phyloP scores from a whole-genome alignment of 1,284 basidiomycete genomes.

The Ceratobasidium sp. region DNA sequence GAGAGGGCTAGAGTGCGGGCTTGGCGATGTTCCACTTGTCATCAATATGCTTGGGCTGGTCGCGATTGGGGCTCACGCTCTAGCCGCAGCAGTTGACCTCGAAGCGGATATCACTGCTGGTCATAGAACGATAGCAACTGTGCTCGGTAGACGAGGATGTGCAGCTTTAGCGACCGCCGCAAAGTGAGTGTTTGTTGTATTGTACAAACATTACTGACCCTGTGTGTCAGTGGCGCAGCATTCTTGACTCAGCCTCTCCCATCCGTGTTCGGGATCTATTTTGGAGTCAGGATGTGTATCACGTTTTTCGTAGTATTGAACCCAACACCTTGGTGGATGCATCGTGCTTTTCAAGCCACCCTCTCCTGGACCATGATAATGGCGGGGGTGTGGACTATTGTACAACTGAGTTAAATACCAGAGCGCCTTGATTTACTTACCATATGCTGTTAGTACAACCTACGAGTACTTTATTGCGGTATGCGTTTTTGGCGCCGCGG shows the following conservation, averaged over 20 bases:
- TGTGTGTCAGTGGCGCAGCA: slow-evolving; percentile 1
- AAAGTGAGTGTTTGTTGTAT: slow-evolving; percentile 50
- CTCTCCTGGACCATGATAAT: slow-evolving; percentile 44
- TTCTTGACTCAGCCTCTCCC: background rate
- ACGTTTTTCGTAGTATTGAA: slow-evolving; percentile 10
- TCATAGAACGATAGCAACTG: slow-evolving; percentile 52
- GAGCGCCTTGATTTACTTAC: no score
- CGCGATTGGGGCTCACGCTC: slow-evolving; percentile 51
- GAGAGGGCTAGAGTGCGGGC: slow-evolving; percentile 18
- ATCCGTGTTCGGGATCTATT: slow-evolving; percentile 29
- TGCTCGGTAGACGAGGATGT: slow-evolving; percentile 48
- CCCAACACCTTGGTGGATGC: slow-evolving; percentile 19
- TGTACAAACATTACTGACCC: background rate
- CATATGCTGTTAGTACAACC: no score
- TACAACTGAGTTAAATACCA: background rate
- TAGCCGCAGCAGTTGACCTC: slow-evolving; percentile 52
- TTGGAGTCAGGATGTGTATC: background rate
- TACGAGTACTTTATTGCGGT: no score
- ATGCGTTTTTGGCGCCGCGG: no score
- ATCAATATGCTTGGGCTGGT: slow-evolving; percentile 51
- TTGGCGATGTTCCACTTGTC: slow-evolving; percentile 45
- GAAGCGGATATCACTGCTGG: slow-evolving; percentile 52
- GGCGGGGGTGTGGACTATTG: slow-evolving; percentile 45
- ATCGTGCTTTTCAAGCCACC: slow-evolving; percentile 42
- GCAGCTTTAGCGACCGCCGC: slow-evolving; percentile 48